Evolutionary conservation across 2,329 filamentous ascomycete species (phyloP).

Genomic region (Penicillium sp.): DNA sequence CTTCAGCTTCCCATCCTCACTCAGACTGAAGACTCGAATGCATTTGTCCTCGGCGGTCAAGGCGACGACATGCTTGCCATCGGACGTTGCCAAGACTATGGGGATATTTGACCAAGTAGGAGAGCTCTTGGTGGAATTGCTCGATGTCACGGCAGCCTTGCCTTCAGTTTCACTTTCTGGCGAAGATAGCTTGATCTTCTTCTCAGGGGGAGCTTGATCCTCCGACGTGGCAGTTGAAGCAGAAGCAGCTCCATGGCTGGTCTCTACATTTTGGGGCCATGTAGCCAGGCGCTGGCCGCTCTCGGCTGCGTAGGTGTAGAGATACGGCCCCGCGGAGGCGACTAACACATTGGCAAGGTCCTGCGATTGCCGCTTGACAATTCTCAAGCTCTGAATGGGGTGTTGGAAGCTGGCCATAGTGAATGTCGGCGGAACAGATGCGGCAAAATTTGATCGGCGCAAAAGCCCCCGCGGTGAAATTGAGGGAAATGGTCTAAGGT

Average conservation of each 20-base stretch:
- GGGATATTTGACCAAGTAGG: constrained; percentile 62
- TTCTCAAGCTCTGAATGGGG: constrained; percentile 66
- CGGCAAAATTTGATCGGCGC: constrained; percentile 16
- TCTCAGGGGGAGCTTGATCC: constrained; percentile 43
- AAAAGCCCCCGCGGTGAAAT: not conserved
- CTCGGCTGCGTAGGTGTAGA: constrained; percentile 67
- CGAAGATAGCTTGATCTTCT: constrained; percentile 46
- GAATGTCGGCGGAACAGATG: constrained; percentile 5
- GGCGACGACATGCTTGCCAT: constrained; percentile 70
- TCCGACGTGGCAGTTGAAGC: constrained; percentile 28
- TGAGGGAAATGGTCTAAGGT: not conserved
- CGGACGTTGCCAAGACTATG: constrained; percentile 63
- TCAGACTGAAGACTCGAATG: constrained; percentile 76
- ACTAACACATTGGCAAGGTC: constrained; percentile 58
- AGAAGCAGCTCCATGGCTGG: constrained; percentile 29
- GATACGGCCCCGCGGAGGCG: constrained; percentile 70
- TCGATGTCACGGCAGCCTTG: constrained; percentile 17
- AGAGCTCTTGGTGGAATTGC: constrained; percentile 21
- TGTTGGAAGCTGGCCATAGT: constrained; percentile 41
- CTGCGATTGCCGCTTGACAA: constrained; percentile 30
- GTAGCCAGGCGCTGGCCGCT: constrained; percentile 60
- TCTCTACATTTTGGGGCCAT: constrained; percentile 53
- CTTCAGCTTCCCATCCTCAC: constrained; percentile 60
- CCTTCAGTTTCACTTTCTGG: constrained; percentile 22
- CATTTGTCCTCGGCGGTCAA: constrained; percentile 91